phyloP scores from a whole-genome alignment of 257 asterid genomes.

The Solanum peruvianum region DNA sequence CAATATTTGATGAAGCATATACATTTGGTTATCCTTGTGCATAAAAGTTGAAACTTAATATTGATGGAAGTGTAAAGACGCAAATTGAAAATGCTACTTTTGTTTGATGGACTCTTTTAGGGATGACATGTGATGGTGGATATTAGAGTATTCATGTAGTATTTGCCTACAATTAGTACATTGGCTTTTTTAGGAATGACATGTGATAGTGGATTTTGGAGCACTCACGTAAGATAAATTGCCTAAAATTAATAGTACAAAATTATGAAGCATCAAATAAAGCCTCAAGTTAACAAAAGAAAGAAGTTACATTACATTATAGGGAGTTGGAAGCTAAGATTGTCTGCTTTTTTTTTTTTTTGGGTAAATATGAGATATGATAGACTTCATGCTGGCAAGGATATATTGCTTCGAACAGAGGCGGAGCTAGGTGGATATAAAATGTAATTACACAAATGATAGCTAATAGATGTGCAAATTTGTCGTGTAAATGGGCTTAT shows the following conservation, averaged over 20 bases:
- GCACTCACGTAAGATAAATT: background rate
- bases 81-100: background rate
- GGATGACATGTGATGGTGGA: background rate
- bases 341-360: no score
- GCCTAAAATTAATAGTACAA: background rate
- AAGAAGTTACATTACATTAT: background rate
- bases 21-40: background rate
- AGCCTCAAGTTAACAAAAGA: background rate
- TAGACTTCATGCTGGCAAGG: no score
- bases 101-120: background rate
- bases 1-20: background rate
- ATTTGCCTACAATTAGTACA: background rate
- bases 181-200: background rate
- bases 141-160: background rate
- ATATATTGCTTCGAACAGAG: no score
- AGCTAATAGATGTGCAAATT: no score
- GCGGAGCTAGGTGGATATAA: no score
- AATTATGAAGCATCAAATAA: background rate
- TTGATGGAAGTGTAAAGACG: background rate
- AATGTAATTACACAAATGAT: no score
- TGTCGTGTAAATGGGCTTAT: no score
- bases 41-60: background rate
- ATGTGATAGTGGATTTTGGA: background rate
- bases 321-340: background rate
- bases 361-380: no score